phyloP scores from a whole-genome alignment of 2,329 filamentous ascomycete genomes.

The Bipolaris oryzae region DNA sequence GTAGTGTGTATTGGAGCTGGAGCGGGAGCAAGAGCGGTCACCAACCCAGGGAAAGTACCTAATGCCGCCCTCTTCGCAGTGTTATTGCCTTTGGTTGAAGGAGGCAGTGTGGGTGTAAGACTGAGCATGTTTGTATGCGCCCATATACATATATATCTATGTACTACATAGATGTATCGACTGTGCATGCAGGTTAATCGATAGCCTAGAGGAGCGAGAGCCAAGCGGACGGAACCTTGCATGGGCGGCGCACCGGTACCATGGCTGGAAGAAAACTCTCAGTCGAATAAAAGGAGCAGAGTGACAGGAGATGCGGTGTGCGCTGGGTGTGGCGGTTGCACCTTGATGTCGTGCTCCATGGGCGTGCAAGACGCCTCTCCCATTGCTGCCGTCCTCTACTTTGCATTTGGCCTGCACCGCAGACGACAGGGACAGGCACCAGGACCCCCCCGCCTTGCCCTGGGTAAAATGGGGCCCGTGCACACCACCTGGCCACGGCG shows the following conservation, averaged over 20 bases:
- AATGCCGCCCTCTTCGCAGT: too few species aligned
- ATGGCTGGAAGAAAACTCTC: slow-evolving; percentile 17
- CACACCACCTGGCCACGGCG: slow-evolving; percentile 26
- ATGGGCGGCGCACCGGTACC: slow-evolving; percentile 24
- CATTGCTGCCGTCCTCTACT: slow-evolving; percentile 27
- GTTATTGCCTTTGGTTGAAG: too few species aligned
- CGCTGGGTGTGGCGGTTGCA: slow-evolving; percentile 29
- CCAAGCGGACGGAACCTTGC: slow-evolving; percentile 24
- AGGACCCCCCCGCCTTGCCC: slow-evolving; percentile 16
- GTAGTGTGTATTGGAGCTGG: too few species aligned
- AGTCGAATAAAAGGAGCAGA: background rate
- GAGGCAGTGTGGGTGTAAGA: too few species aligned
- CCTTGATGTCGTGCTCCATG: slow-evolving; percentile 38
- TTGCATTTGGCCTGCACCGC: background rate
- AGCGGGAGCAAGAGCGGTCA: too few species aligned
- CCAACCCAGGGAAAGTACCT: too few species aligned
- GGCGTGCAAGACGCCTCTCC: slow-evolving; percentile 35
- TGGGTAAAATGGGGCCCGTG: slow-evolving; percentile 14
- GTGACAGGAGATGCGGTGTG: slow-evolving; percentile 35
- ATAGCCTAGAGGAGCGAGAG: slow-evolving; percentile 25
- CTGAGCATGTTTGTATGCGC: too few species aligned
- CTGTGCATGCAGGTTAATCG: slow-evolving; percentile 23
- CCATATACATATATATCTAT: too few species aligned
- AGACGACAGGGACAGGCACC: slow-evolving; percentile 16
- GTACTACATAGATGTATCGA: too few species aligned